Evolutionary conservation across 164 flowering plant species (phyloP), one percentile per base, ranked within the genome.

Genomic region (Tetracentron sinense): DNA sequence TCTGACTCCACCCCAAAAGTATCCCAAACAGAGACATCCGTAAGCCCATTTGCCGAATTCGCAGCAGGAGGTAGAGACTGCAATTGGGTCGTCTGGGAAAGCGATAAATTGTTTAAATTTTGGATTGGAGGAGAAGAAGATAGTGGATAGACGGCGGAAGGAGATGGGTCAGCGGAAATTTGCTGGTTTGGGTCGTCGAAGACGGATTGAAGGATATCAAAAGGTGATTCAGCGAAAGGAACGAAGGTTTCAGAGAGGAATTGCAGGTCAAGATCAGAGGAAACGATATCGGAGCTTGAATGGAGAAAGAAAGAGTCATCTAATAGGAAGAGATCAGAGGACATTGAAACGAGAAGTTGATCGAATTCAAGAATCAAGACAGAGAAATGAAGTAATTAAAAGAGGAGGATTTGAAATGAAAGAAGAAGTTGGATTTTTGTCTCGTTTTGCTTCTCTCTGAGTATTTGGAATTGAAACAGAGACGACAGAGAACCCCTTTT

Each of bases 71-170:
- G 48, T 23, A 31, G 23, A 23, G 71, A 27, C 56, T 71, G 71
- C 23, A 69, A 31, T 14, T 69, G 63, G 58, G 73, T 23, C 1
- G 60, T 42, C 11, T 69, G 76, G 23, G 28, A 60, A 54, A 81
- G 69, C 4, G 81, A 80, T 25, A 85, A 68, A 26, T 57, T 75
- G 50, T 78, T 77, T 25, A 85, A 60, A 31, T 77, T 72, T 42
- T 69, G 67, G 51, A 73, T 79, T 20, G 96, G 92, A 3, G 88
- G 90, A 7, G 86, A 80, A 30, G 77, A 71, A n/a, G 83, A 74
- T 42, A 72, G 61, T 17, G 68, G 29, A 28, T 46, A 19, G 3
- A 60, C 22, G 47, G 72, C 57, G 12, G 44, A 8, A 38, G 44
- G 44, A 8, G 8, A 38, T 42, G 77, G 68, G 63, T 65, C 64